A percentile compares a stretch with the other conserved stretches of the same genome.
phyloP scores from a whole-genome alignment of 1,284 basidiomycete genomes.

The Stereum hirsutum region DNA sequence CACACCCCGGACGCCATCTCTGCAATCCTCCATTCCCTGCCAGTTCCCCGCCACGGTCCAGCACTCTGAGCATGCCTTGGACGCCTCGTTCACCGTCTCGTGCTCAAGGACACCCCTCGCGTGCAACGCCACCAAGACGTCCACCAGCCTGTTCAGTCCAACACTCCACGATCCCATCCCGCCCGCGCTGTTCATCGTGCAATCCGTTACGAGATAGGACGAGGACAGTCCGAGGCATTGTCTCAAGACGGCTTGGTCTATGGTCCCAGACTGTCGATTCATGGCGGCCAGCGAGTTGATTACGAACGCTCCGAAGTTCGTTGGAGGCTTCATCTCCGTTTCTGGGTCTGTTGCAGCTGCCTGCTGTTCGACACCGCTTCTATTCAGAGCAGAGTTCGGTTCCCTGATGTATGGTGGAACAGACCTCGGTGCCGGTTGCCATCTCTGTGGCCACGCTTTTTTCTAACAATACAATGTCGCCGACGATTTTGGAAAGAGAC shows the following conservation, averaged over 20 bases:
- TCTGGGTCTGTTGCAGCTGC: too few relatives aligned
- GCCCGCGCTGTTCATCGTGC: constrained; percentile 46
- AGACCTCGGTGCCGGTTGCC: too few relatives aligned
- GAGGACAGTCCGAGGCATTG: constrained; percentile 59
- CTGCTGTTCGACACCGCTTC: too few relatives aligned
- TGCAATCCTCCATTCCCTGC: constrained; percentile 52
- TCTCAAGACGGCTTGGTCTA: constrained; percentile 58
- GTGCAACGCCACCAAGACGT: constrained; percentile 62
- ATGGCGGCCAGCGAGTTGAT: constrained; percentile 42
- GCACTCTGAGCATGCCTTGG: constrained; percentile 73
- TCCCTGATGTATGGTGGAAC: too few relatives aligned
- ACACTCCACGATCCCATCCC: constrained; percentile 53
- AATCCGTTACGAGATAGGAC: constrained; percentile 67
- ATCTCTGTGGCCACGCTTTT: too few relatives aligned
- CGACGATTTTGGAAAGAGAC: too few relatives aligned
- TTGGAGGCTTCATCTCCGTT: constrained; percentile 19
- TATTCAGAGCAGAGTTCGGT: too few relatives aligned
- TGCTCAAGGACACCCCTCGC: constrained; percentile 52
- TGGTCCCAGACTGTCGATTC: constrained; percentile 31
- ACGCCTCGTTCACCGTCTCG: constrained; percentile 62
- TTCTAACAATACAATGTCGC: too few relatives aligned
- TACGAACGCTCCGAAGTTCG: constrained; percentile 54
- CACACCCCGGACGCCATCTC: constrained; percentile 47
- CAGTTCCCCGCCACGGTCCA: constrained; percentile 65
- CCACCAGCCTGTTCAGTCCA: constrained; percentile 60